Evolutionary conservation across 2,329 filamentous ascomycete species (phyloP).

Genomic region (Aspergillus texensis): DNA sequence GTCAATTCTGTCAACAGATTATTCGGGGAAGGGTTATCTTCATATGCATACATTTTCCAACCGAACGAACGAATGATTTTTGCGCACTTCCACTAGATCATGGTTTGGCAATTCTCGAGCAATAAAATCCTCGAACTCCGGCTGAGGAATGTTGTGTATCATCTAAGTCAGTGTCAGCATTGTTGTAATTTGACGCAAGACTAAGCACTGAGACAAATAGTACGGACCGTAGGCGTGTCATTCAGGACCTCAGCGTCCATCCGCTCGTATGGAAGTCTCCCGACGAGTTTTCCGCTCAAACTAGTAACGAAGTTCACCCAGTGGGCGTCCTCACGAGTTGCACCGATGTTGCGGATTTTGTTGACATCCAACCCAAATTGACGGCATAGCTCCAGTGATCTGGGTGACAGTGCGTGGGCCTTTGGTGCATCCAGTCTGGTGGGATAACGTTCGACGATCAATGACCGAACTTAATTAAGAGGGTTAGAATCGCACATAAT

Average conservation of each 20-base stretch:
- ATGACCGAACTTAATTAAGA: constrained; percentile 21
- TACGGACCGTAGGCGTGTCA: constrained; percentile 34
- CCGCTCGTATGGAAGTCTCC: constrained; percentile 35
- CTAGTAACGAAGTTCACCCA: constrained; percentile 48
- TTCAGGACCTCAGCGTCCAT: constrained; percentile 34
- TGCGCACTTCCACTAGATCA: constrained; percentile 21
- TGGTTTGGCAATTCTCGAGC: constrained; percentile 25
- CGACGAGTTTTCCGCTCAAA: constrained; percentile 39
- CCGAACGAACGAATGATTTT: constrained; percentile 34
- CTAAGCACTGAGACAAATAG: neutral
- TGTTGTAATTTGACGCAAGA: neutral
- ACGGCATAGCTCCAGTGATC: constrained; percentile 33
- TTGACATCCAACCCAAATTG: constrained; percentile 31
- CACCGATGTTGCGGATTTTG: constrained; percentile 25
- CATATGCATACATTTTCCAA: constrained; percentile 34
- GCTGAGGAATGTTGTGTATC: constrained; percentile 50
- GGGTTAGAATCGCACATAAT: neutral
- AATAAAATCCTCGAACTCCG: constrained; percentile 43
- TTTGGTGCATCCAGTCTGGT: constrained; percentile 31
- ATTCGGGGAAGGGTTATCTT: neutral
- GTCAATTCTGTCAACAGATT: neutral
- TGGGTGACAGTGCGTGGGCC: constrained; percentile 32
- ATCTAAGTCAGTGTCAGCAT: constrained; percentile 25
- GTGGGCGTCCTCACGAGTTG: constrained; percentile 33
- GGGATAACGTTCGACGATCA: constrained; percentile 34